Evolutionary conservation across 805 yeast species (phyloP), one percentile per base, ranked within the genome.

Genomic region (Cyberlindnera saturnus): DNA sequence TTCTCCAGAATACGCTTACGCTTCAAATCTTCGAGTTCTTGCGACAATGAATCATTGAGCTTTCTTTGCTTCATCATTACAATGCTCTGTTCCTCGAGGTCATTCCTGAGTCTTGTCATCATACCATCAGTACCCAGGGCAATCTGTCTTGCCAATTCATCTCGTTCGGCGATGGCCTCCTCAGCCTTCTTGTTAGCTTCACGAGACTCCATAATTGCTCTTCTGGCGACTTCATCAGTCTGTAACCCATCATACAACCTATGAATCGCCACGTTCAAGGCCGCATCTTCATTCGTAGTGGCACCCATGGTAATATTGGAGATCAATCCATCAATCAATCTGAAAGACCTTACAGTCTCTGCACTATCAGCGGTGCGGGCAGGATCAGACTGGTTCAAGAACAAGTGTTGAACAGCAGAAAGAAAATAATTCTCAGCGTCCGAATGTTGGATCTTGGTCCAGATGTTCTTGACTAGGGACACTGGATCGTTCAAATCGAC

Each of bases 191-290:
- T 68, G 5, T 72, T 67, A 34, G 81, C 72, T 36, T 71, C 76
- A 53, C 73, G 72, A 32, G 81, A 70, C 42, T 76, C 88, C 42
- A 57, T 59, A 42, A 68, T 73, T 47, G 96, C 95, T 46, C 84
- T 73, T 41, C 80, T 71, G 11, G 95, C 95, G 64, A 82, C 81
- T 42, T 87, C 95, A 60, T 91, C 96, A 0, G 96, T 86, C 51
- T 81, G 81, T 56, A 90, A 70, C 23, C 85, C 74, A 35, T 87
- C 81, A 45, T 79, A 70, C 37, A 91, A 67, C 43, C 79, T 70
- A 55, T 86, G 88, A 31, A 90, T 80, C 1, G 95, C 86, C 38
- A 85, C 77, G 41, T 83, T 86, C 50, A 87, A 71, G 14, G 86
- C 79, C n/a, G 81, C 70, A 38, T 81, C 84, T 45, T 73, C 73